These are phyloP conservation scores for Alternaria rosae DNA, from an alignment of 2,329 filamentous ascomycete genomes.

Conservation along the genomic window DNA sequence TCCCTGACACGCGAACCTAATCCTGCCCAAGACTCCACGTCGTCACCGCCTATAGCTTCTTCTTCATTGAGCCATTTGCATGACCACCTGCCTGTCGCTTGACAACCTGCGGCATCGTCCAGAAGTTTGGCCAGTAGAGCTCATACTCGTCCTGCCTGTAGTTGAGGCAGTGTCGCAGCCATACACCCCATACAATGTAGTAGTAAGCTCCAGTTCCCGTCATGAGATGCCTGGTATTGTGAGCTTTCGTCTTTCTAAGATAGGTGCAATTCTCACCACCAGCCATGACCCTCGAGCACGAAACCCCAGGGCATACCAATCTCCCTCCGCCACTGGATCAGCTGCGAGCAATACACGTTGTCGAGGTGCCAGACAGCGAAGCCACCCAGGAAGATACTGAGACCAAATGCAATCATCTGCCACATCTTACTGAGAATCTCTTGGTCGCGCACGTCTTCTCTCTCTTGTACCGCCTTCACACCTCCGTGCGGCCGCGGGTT, in stretches of 20 bases:
- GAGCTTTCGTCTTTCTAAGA: conserved; percentile 12
- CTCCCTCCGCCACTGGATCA: conserved; percentile 70
- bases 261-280: conserved; percentile 63
- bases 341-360: conserved; percentile 73
- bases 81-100: conserved; percentile 26
- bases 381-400: conserved; percentile 75
- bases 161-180: conserved; percentile 79
- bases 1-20: not conserved
- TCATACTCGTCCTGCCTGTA: conserved; percentile 74
- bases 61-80: conserved; percentile 41
- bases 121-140: conserved; percentile 71
- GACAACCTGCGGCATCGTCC: conserved; percentile 62
- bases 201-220: conserved; percentile 84
- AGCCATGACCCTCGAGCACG: conserved; percentile 75
- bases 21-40: not conserved
- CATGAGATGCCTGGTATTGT: conserved; percentile 70
- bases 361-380: conserved; percentile 83
- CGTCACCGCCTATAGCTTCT: conserved; percentile 28
- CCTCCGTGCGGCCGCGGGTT: conserved; percentile 35
- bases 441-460: conserved; percentile 63
- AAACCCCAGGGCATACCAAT: conserved; percentile 82
- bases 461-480: conserved; percentile 49
- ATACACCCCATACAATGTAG: conserved; percentile 84
- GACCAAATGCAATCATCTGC: conserved; percentile 73
- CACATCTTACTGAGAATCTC: conserved; percentile 74